Evolutionary conservation across 2,329 filamentous ascomycete genomes (phyloP).

Genomic region (Cladosporium oxysporum): DNA sequence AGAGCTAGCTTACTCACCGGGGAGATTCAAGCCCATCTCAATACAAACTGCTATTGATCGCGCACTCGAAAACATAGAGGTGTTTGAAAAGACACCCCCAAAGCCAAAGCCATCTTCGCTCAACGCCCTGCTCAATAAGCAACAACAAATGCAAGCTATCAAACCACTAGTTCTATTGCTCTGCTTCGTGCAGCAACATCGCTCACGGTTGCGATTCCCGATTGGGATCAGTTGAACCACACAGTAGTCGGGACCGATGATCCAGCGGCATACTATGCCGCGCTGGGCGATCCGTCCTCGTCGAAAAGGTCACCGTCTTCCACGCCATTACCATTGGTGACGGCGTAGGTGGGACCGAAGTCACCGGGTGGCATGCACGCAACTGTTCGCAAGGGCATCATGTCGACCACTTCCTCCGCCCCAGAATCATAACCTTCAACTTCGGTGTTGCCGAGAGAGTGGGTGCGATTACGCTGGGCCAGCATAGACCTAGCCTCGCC

Average conservation of each 20-base stretch:
- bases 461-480: background rate
- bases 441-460: background rate
- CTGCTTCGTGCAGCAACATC: background rate
- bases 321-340: background rate
- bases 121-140: background rate
- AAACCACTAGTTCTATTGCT: background rate
- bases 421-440: background rate
- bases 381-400: background rate
- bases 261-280: background rate
- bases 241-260: no score
- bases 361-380: background rate
- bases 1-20: background rate
- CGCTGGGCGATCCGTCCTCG: background rate
- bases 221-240: background rate
- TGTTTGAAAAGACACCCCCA: background rate
- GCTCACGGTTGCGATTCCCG: background rate
- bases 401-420: background rate
- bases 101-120: background rate
- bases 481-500: background rate
- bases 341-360: background rate
- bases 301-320: background rate
- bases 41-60: background rate
- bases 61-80: background rate
- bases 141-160: background rate
- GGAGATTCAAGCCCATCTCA: background rate